Evolutionary conservation across 1,284 basidiomycete genomes (phyloP), one percentile per base, ranked within the genome.

Genomic region (Stygiomarasmius scandens): DNA sequence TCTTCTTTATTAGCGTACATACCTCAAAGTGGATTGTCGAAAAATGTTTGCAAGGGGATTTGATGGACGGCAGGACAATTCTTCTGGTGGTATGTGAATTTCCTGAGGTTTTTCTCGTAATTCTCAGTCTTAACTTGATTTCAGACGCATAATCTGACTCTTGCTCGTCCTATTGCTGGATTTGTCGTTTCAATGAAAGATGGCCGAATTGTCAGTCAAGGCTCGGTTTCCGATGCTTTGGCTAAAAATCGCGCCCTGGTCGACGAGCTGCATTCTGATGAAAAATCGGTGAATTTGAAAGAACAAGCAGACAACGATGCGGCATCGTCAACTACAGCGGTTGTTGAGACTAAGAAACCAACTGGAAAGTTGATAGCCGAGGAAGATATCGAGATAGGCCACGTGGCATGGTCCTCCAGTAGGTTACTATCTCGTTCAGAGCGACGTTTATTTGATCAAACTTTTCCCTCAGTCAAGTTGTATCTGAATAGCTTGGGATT

Each of bases 71-170:
- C n/a, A 64, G 54, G 22, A 56, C 54, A 2, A 41, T 56, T 12
- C 48, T 87, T n/a, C 71, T 86, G 0, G 86, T 88, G 58, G 88
- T 90, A 69, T 65, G 85, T 75, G 46, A 12, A 38, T n/a, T 12
- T 36, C 8, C n/a, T 24, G 14, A 20, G 2, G 16, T 46, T 41
- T 20, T n/a, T 12, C 32, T n/a, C 36, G 12, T 45, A 24, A 24
- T 57, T 20, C 51, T 51, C n/a, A 45, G 48, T 38, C 47, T 54
- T 8, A 46, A 54, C 34, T 8, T 57, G 43, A 1, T 50, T 1
- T 55, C 45, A 86, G 83, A 91, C 89, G 0, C 90, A 92, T 70
- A 90, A 92, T 64, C 78, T 90, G 24, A 81, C 83, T 2, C 79
- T 92, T 67, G 78, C 79, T n/a, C 78, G 78, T 22, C 82, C 86